Evolutionary conservation across 225 moss, liverwort and hornwort genomes (phyloP).

Genomic region (Anthoceros angustus): DNA sequence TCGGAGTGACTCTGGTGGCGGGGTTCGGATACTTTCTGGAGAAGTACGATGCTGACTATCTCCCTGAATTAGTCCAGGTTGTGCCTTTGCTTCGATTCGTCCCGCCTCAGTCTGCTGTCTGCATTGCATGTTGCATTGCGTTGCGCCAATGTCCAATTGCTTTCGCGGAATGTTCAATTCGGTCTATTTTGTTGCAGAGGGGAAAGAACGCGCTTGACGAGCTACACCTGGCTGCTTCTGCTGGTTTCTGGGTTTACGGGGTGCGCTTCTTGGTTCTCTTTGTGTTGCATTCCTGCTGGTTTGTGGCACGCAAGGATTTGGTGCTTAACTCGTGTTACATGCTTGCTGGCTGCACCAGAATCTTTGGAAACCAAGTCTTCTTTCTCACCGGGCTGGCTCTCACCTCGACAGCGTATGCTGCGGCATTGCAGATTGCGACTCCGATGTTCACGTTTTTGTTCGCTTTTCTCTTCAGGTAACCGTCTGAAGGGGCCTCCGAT

Average conservation of each 20-base stretch:
- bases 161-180: too few species aligned
- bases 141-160: not conserved
- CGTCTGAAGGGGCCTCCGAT: not conserved
- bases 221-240: not conserved
- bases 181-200: not conserved
- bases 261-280: not conserved
- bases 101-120: not conserved
- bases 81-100: not conserved
- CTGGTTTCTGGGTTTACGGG: not conserved
- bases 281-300: not conserved
- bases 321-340: not conserved
- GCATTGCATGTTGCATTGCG: not conserved
- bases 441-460: not conserved
- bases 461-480: not conserved
- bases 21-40: slow-evolving; percentile 3
- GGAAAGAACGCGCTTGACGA: not conserved
- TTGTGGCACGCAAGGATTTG: not conserved
- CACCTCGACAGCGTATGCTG: not conserved
- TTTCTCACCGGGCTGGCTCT: not conserved
- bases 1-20: not conserved
- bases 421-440: not conserved
- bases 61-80: not conserved
- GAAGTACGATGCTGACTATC: not conserved
- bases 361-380: not conserved
- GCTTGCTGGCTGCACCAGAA: not conserved